Base-by-base conservation (phyloP, 306 rosid species). In the Gynostemma pentaphyllum region DNA sequence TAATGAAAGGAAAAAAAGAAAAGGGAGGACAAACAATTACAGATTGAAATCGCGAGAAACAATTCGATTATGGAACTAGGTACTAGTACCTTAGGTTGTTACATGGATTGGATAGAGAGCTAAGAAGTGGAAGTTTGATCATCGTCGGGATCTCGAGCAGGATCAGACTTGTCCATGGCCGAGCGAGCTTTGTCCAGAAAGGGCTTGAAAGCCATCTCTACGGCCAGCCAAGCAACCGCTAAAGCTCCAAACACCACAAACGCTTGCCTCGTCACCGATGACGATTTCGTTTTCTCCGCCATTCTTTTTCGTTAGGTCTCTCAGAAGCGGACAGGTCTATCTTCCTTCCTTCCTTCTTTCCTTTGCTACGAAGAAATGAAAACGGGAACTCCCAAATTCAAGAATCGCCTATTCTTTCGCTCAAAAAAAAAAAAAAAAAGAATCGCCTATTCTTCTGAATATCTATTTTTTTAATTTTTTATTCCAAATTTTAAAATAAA, bases 171-270 rank as follows among this genome's bases (percentile, higher is more conserved):
- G 75, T 79, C 80, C 26, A 92, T 74, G 37, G 86, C 76, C 9
- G 71, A 59, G 0, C 98, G 92, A 13, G 79, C 53, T 68, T 73
- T 83, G 57, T 61, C 69, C 15, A 88, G 90, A 60, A 83, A 74
- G 67, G 96, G 96, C 66, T 88, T 88, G 78, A 88, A 57, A 19
- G 94, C 95, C 9, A 86, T 64, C 80, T 92, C 96, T 1, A 92
- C 78, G 34, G 94, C 83, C 11, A 82, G 60, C 96, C 99, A 92
- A 0, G 60, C 96, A 1, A 75, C 68, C 0, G 96, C 90, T 40
- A 88, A 83, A 79, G 94, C 95, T 71, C 95, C 94, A 7, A 76
- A 74, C 22, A 86, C 87, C 57, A 88, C 75, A 75, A 56, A 22
- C 2, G 88, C 90, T 73, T 88, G 94, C 81, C 82, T 84, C 15